Evolutionary conservation across 2,329 filamentous ascomycete genomes (phyloP), one percentile per base, ranked within the genome.

Genomic region (Verruconis gallopava): DNA sequence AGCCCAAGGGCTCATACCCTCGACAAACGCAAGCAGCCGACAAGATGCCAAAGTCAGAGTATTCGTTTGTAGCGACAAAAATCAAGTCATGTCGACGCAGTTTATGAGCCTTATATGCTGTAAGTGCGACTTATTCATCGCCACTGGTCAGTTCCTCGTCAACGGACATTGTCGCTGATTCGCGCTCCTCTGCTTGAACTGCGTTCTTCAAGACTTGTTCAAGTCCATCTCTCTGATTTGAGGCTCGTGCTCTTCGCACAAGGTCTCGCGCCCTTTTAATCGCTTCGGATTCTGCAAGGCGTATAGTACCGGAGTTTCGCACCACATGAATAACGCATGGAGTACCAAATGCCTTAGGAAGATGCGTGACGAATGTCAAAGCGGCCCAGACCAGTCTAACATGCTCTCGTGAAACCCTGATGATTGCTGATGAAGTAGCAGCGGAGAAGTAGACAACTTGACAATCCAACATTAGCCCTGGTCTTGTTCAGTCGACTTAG

Each of bases 361-460:
- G 65, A 13, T 63, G 70, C 17, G 78, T 78, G 67, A 91, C 81
- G 51, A 86, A 83, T 0, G 85, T 84, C 41, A 98, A 65, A 1
- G 86, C 84, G 0, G 86, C 79, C 91, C 91, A 98, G 3, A 94
- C 79, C 47, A 95, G 73, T 37, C 85, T 75, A 58, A 88, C 93
- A 50, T 93, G 79, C 13, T 79, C 77, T 44, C 91, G 78, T 3
- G 84, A 77, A 49, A 88, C 85, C 48, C 83, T 77, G 30, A 98
- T 69, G 46, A 98, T 98, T 42, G 89, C 85, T 1, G 89, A 98
- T 4, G 85, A 93, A 0, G 91, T 98, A n/a, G 86, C 82, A 3
- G 78, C 70, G 1, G 86, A 94, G 40, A 93, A 71, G 59, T 98
- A 98, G 67, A 94, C 94, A 41, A 98, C 85, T 89, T n/a, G n/a